These are phyloP conservation scores for Xylaria nigripes DNA, from an alignment of 495 filamentous ascomycete genomes.

Conservation along the genomic window DNA sequence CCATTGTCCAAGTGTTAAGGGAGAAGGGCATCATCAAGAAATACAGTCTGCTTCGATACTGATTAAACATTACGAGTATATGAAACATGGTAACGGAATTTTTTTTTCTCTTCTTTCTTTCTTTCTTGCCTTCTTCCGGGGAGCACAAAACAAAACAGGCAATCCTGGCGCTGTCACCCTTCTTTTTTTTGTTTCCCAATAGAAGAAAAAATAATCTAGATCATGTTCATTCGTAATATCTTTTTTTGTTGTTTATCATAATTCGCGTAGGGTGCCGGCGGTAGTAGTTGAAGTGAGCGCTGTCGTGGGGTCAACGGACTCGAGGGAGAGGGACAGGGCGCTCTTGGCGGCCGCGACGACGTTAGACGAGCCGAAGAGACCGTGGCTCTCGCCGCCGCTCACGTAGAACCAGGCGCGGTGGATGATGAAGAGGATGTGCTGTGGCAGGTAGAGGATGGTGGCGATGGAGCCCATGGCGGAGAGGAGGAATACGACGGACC, in stretches of 20 bases:
- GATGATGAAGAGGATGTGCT: constrained; percentile 71
- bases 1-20: background rate
- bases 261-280: constrained; percentile 29
- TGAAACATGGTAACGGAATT: background rate
- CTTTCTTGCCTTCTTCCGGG: background rate
- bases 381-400: constrained; percentile 58
- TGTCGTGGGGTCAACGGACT: constrained; percentile 21
- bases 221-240: background rate
- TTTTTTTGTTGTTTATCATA: constrained; percentile 19
- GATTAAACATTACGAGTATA: constrained; percentile 12
- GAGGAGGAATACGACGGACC: constrained; percentile 84
- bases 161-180: background rate
- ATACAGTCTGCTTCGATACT: background rate
- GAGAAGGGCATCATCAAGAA: background rate
- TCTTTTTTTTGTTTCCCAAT: background rate
- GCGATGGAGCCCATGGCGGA: constrained; percentile 77
- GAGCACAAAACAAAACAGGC: background rate
- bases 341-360: constrained; percentile 29
- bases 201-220: too few species aligned
- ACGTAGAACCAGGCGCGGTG: constrained; percentile 91
- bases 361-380: constrained; percentile 12
- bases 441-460: constrained; percentile 81
- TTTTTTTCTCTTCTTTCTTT: background rate
- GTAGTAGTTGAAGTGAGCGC: constrained; percentile 16
- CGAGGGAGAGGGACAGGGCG: constrained; percentile 21